These are phyloP conservation scores for Verticillium tricorpus DNA, from an alignment of 2,329 filamentous ascomycete species.

Conservation along the genomic window DNA sequence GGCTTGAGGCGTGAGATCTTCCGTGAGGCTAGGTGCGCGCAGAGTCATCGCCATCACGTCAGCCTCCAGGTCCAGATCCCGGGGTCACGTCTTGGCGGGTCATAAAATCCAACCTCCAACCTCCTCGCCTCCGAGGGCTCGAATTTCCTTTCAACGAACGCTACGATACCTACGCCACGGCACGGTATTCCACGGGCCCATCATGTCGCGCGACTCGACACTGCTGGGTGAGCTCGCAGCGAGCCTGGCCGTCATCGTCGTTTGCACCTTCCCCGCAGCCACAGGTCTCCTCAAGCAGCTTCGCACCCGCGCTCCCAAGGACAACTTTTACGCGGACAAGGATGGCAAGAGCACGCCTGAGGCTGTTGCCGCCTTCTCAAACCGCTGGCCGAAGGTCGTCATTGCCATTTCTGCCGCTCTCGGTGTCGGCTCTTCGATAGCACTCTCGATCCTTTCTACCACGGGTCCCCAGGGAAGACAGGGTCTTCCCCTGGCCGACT, in stretches of 20 bases:
- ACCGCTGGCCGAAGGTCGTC: constrained; percentile 49
- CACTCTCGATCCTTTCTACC: constrained; percentile 49
- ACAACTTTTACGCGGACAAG: constrained; percentile 59
- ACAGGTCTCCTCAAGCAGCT: constrained; percentile 27
- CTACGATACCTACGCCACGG: background rate
- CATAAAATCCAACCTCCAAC: background rate
- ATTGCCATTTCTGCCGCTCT: constrained; percentile 49
- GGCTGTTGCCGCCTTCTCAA: constrained; percentile 58
- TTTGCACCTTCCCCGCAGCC: constrained; percentile 33
- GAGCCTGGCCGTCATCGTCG: constrained; percentile 27
- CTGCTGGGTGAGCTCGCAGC: constrained; percentile 13
- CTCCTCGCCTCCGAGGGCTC: background rate
- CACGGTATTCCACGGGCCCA: background rate
- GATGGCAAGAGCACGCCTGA: constrained; percentile 66
- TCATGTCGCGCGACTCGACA: constrained; percentile 6
- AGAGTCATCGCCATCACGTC: background rate
- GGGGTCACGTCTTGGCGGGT: background rate
- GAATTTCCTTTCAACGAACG: background rate
- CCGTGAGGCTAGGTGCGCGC: background rate
- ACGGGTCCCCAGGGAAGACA: constrained; percentile 23
- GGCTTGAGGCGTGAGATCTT: background rate
- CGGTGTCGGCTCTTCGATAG: constrained; percentile 52
- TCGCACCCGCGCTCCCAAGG: constrained; percentile 26
- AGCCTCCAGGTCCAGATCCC: background rate
- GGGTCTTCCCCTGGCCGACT: constrained; percentile 47